Percentiles rank a stretch among this genome's conserved stretches.
Evolutionary conservation across 495 filamentous ascomycete species (phyloP).

Genomic region (Penicillium angulare): DNA sequence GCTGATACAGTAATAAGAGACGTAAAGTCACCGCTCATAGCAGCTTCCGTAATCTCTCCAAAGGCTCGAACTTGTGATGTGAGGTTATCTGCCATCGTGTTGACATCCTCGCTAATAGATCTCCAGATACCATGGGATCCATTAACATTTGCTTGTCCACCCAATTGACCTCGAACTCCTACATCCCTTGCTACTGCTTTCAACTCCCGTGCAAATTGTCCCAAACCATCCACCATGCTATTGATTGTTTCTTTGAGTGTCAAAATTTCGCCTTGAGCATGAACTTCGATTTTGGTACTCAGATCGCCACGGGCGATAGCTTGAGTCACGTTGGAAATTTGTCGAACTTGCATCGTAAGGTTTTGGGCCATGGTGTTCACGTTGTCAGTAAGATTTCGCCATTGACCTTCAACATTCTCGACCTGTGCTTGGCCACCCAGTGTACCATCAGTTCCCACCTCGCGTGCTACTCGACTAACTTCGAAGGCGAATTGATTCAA

Average conservation of each 20-base stretch:
- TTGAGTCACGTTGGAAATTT: conserved; percentile 91
- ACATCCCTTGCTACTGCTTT: conserved; percentile 93
- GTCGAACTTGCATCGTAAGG: conserved; percentile 86
- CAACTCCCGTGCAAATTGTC: conserved; percentile 89
- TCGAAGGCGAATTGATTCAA: conserved; percentile 88
- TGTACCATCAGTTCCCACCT: conserved; percentile 87
- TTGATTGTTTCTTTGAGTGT: conserved; percentile 92
- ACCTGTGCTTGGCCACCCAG: conserved; percentile 89
- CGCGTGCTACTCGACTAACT: conserved; percentile 87
- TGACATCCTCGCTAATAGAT: conserved; percentile 80
- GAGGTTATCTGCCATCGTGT: conserved; percentile 83
- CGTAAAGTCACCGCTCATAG: conserved; percentile 83
- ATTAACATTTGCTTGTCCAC: conserved; percentile 85
- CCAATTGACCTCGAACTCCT: conserved; percentile 85
- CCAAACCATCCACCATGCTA: conserved; percentile 88
- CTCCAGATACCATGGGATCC: conserved; percentile 95
- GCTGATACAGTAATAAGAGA: conserved; percentile 89
- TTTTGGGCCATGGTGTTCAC: conserved; percentile 97
- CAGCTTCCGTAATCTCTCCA: conserved; percentile 87
- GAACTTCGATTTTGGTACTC: conserved; percentile 84
- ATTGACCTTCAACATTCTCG: conserved; percentile 88
- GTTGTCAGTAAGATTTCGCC: conserved; percentile 88
- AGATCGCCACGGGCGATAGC: conserved; percentile 87
- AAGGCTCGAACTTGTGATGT: conserved; percentile 90
- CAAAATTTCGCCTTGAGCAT: conserved; percentile 87